Base-by-base conservation (phyloP, 345 rosid species). In the Laguncularia racemosa region DNA sequence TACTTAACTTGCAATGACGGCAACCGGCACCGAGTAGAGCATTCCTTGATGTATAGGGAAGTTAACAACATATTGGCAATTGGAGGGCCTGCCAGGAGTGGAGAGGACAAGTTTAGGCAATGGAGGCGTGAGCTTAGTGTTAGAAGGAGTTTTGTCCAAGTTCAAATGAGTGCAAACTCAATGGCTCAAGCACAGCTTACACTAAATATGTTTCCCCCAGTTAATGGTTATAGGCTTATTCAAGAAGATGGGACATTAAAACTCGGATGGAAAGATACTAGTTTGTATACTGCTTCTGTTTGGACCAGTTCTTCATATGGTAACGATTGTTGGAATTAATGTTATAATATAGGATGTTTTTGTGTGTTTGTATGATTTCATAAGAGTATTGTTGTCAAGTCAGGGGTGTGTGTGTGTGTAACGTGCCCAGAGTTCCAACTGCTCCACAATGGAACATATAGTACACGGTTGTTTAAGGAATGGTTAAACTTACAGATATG, bases 151-250 rank as follows among this genome's bases (percentile, higher is more conserved):
- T 80, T 78, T 23, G 26, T 55, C 21, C 84, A 74, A 59, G 63
- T 80, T 15, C 81, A 84, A 1, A 82, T 82, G 84, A 85, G 88
- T 46, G 70, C 72, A 18, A 80, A 74, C 63, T 76, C 88, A 0
- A 73, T 80, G 92, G 86, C 92, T 3, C 88, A 85, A 61, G 92
- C 92, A 8, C 88, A 82, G 48, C 79, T 85, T 3, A 80, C 80
- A 63, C 20, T 82, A 10, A 85, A 80, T 74, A 82, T 80, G 81
- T 85, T 80, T 56, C 81, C 86, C 19, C 74, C 82, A 11, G 83
- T 68, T 8, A 78, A 80, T 58, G 92, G 88, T 1, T 85, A 82
- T 19, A 74, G 75, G 58, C 83, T 85, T 16, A 78, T 67, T 2
- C 88, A 73, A 59, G 86, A 80, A 26, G 88, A 82, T 55, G 92